Evolutionary conservation across 306 rosid species (phyloP).

Genomic region (Coriaria nepalensis): DNA sequence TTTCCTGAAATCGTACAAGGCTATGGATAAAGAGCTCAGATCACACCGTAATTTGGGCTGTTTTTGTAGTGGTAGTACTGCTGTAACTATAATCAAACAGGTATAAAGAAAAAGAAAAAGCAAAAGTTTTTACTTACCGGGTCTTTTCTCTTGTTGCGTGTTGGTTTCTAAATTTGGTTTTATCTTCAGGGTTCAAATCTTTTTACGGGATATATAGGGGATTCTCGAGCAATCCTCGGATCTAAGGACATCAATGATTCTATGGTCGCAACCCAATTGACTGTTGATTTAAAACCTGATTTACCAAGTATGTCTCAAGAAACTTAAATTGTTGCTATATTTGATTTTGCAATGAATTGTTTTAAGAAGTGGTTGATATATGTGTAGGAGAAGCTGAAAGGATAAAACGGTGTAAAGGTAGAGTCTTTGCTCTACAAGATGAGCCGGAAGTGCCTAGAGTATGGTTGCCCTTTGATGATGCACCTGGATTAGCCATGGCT

Average conservation of each 20-base stretch:
- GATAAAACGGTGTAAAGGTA: conserved; percentile 74
- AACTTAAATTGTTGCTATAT: not conserved
- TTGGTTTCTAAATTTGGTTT: conserved; percentile 18
- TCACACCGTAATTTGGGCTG: conserved; percentile 86
- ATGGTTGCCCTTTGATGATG: conserved; percentile 91
- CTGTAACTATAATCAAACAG: conserved; percentile 81
- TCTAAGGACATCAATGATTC: conserved; percentile 53
- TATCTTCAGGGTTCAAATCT: conserved; percentile 64
- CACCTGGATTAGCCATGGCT: conserved; percentile 99
- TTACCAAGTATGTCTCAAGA: conserved; percentile 52
- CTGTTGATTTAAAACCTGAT: conserved; percentile 92
- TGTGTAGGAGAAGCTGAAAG: conserved; percentile 83
- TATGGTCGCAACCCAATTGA: conserved; percentile 64
- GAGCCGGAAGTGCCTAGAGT: conserved; percentile 93
- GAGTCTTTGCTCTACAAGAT: conserved; percentile 93
- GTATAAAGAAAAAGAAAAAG: conserved; percentile 26
- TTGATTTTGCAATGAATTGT: not conserved
- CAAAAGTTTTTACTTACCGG: not conserved
- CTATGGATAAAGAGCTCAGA: conserved; percentile 90
- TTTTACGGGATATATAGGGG: conserved; percentile 77
- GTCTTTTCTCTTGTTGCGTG: conserved; percentile 7
- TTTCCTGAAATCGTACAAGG: conserved; percentile 70
- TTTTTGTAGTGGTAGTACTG: conserved; percentile 95
- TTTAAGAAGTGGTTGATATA: conserved; percentile 9
- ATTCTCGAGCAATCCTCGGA: conserved; percentile 91